These are phyloP conservation scores for Spathaspora jeffriesii DNA, from an alignment of 1,139 yeast species.

Conservation along the genomic window DNA sequence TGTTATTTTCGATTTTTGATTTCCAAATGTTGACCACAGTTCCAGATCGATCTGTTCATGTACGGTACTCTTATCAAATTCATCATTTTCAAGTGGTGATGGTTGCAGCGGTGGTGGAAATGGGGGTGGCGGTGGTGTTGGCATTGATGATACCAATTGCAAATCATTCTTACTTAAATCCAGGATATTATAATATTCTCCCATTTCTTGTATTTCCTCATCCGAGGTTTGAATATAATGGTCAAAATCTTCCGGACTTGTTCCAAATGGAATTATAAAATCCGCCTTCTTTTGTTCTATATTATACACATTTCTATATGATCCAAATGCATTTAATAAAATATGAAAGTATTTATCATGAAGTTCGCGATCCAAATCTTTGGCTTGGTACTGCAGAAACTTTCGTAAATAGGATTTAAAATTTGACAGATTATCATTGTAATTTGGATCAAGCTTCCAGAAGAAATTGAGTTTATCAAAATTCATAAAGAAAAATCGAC, in stretches of 20 bases:
- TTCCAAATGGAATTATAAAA: background rate
- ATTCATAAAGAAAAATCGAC: constrained; percentile 1
- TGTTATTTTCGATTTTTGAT: too few relatives aligned
- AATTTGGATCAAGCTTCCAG: background rate
- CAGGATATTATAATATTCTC: background rate
- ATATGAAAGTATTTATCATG: background rate
- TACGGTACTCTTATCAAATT: background rate
- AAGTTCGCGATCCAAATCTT: background rate
- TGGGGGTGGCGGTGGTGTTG: background rate
- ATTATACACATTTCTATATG: background rate
- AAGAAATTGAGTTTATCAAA: background rate
- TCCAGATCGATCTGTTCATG: background rate
- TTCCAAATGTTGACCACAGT: background rate
- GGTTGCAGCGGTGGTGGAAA: background rate
- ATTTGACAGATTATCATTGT: background rate
- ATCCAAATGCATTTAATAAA: background rate
- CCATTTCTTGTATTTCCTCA: background rate
- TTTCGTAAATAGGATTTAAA: constrained; percentile 1
- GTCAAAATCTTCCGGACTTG: background rate
- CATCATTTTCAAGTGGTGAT: background rate
- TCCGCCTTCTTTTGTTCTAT: background rate
- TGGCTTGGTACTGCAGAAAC: background rate
- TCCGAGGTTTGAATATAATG: background rate
- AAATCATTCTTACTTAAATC: background rate
- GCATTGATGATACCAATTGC: background rate